Conservation (phyloP, 352 stramenopile genomes). For the Pythium folliculosum region DNA sequence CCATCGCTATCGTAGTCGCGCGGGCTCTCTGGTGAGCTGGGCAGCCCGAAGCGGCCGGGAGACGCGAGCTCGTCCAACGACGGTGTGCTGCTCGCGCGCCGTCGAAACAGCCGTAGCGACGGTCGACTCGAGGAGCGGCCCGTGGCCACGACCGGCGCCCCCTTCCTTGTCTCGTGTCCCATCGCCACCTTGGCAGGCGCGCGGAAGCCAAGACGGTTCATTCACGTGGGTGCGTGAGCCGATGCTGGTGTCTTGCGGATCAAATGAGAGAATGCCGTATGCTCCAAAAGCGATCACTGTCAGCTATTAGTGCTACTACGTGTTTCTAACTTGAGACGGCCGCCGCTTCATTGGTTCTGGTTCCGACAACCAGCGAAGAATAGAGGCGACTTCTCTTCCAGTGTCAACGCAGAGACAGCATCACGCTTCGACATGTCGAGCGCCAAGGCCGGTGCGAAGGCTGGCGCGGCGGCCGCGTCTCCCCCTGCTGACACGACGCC, state of each 20-base stretch:
- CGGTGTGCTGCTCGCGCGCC: conserved; percentile 10
- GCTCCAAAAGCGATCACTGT: too few relatives aligned
- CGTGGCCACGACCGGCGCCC: background rate
- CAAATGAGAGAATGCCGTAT: too few relatives aligned
- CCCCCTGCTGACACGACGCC: conserved; percentile 3
- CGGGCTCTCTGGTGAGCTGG: background rate
- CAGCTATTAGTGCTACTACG: too few relatives aligned
- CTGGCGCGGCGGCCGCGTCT: background rate
- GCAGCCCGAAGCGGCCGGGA: background rate
- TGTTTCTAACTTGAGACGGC: conserved; percentile 11
- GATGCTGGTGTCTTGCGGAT: background rate
- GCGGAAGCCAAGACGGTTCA: conserved; percentile 25
- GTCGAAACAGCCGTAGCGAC: conserved; percentile 3
- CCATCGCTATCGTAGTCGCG: background rate
- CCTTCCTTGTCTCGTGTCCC: background rate
- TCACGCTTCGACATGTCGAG: background rate
- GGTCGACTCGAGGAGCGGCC: background rate
- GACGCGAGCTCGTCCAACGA: conserved; percentile 27
- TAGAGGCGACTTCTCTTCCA: too few relatives aligned
- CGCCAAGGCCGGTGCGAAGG: conserved; percentile 15
- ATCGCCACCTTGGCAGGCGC: background rate
- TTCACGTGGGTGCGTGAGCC: background rate
- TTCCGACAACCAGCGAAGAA: background rate
- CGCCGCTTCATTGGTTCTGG: background rate
- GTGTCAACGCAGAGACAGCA: background rate